Base-by-base conservation (phyloP, 2,329 filamentous ascomycete genomes). In the Ceratocystis colombiana region DNA sequence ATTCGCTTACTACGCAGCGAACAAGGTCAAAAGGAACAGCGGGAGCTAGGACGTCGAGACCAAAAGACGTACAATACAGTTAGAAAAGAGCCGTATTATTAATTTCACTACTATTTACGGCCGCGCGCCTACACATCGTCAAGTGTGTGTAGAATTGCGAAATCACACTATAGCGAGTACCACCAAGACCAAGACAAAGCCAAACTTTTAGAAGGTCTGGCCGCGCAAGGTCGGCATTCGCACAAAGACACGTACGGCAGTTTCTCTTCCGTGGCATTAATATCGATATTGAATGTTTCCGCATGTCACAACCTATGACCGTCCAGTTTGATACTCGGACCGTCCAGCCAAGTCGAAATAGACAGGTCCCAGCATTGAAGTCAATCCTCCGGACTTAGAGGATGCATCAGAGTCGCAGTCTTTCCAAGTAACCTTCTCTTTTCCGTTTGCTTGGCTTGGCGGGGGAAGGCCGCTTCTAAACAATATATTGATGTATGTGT, bases 1-100 rank as follows among this genome's bases (percentile, higher is more conserved):
- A 59, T 59, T 59, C 25, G 55, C 55, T 37, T 59, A 20, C 55
- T 37, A 59, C 55, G 33, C 28, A 30, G 15, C 53, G 28, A 30
- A 12, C 48, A 20, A 5, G 17, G 20, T 10, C n/a, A 25, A 28
- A 25, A 25, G 22, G 48, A 22, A 53, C 3, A 10, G 8, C 48
- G 12, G 37, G n/a, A 50, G 6, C 48, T 10, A 50, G 5, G 4
- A 53, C 3, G 48, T 53, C 6, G 22, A 25, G 25, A 10, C 48
- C 22, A 53, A 48, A 5, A 3, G 48, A 20, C n/a, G 5, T 7
- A 22, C 22, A 22, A 1, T 22, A 25, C 8, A 22, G 25, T 25
- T 50, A 12, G 12, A 22, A 37, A 37, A 48, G 5, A 3, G 48
- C 22, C 20, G 15, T 25, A 6, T 53, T 53, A 53, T 28, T 50